phyloP scores from a whole-genome alignment of 768 basidiomycete species.

The Gelatoporia subvermispora region DNA sequence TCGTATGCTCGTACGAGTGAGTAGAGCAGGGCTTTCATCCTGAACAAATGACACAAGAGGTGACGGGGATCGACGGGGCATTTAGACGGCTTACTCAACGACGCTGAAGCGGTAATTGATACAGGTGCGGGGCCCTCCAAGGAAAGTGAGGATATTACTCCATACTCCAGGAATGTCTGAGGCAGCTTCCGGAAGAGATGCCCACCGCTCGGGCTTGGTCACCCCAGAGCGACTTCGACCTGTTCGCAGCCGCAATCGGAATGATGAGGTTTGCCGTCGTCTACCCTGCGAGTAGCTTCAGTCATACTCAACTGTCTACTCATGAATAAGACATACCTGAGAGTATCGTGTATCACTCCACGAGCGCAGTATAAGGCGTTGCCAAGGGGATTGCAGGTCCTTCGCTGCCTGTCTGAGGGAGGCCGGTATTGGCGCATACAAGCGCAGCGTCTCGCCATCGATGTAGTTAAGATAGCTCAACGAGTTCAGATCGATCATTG shows the following conservation, averaged over 20 bases:
- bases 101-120: slow-evolving; percentile 64
- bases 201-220: slow-evolving; percentile 65
- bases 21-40: slow-evolving; percentile 29
- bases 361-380: slow-evolving; percentile 20
- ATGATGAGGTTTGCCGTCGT: slow-evolving; percentile 29
- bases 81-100: slow-evolving; percentile 40
- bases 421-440: slow-evolving; percentile 45
- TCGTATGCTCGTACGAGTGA: slow-evolving; percentile 24
- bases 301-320: slow-evolving; percentile 26
- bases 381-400: slow-evolving; percentile 46
- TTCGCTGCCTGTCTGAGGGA: slow-evolving; percentile 41
- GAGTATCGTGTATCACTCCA: slow-evolving; percentile 5
- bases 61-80: too few relatives aligned
- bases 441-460: slow-evolving; percentile 52
- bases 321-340: too few relatives aligned
- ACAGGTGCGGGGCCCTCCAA: slow-evolving; percentile 59
- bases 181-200: slow-evolving; percentile 35
- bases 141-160: slow-evolving; percentile 55
- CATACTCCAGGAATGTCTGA: slow-evolving; percentile 52
- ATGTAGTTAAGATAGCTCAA: slow-evolving; percentile 68
- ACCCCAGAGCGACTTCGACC: slow-evolving; percentile 52
- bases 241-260: slow-evolving; percentile 50
- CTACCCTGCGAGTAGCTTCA: not conserved
- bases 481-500: slow-evolving; percentile 61
- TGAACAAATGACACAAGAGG: not conserved